Conservation (phyloP, 306 rosid species). For the Cicer chorassanicum region DNA sequence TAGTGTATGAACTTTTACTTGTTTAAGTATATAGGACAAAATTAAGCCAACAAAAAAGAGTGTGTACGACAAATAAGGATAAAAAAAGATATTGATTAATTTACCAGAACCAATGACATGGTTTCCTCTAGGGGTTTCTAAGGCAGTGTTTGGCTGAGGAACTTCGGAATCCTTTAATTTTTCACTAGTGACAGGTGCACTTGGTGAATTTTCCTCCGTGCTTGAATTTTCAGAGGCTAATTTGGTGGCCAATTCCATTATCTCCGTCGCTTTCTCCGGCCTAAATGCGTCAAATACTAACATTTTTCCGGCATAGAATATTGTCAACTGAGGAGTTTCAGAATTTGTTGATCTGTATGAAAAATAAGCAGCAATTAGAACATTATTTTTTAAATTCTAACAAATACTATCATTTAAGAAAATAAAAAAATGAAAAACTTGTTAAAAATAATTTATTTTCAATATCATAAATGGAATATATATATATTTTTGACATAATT, state of each 20-base stretch:
- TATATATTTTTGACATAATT: not conserved
- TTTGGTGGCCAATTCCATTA: slow-evolving; percentile 71
- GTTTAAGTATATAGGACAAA: not conserved
- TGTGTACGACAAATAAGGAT: not conserved
- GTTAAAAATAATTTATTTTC: not conserved
- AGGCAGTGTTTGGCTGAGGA: slow-evolving; percentile 38
- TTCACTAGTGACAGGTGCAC: slow-evolving; percentile 40
- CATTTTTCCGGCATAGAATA: slow-evolving; percentile 73
- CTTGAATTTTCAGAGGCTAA: slow-evolving; percentile 48
- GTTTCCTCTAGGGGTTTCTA: slow-evolving; percentile 43
- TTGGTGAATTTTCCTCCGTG: not conserved
- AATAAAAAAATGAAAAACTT: not conserved
- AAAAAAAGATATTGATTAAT: not conserved
- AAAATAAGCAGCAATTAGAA: slow-evolving; percentile 1
- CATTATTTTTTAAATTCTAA: not conserved
- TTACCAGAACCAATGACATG: slow-evolving; percentile 55
- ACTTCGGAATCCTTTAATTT: slow-evolving; percentile 21
- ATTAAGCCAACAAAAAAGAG: no score
- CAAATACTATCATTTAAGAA: not conserved
- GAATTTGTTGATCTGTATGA: slow-evolving; percentile 48
- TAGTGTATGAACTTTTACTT: slow-evolving; percentile 8
- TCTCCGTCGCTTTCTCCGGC: slow-evolving; percentile 65
- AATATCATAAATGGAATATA: not conserved
- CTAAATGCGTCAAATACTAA: slow-evolving; percentile 66
- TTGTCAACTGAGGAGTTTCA: slow-evolving; percentile 66